phyloP scores from a whole-genome alignment of 768 basidiomycete species.

The Rhodosporidiobolus odoratus region DNA sequence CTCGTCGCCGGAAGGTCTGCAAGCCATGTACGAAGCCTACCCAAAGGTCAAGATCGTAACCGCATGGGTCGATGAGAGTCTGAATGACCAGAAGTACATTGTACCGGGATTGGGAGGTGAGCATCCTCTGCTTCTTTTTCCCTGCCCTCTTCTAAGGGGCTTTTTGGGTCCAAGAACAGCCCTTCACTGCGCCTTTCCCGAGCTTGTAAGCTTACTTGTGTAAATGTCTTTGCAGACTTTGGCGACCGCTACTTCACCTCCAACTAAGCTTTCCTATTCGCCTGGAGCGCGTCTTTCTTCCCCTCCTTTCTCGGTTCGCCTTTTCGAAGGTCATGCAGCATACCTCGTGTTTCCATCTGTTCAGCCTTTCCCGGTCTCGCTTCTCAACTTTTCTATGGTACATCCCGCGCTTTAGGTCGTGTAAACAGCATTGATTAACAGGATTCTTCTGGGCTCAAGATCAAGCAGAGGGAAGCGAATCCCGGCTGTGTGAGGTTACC shows the following conservation, averaged over 20 bases:
- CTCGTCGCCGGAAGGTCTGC: slow-evolving; percentile 42
- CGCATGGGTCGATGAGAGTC: slow-evolving; percentile 42
- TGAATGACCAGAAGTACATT: slow-evolving; percentile 41
- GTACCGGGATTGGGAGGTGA: slow-evolving; percentile 34
- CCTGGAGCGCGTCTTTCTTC: not conserved
- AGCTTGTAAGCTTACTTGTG: too few relatives aligned
- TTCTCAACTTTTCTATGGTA: too few relatives aligned
- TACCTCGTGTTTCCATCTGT: too few relatives aligned
- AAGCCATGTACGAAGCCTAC: slow-evolving; percentile 36
- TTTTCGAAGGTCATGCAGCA: too few relatives aligned
- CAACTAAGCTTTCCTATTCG: not conserved
- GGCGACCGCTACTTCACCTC: slow-evolving; percentile 1
- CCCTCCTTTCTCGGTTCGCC: not conserved
- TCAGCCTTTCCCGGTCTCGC: too few relatives aligned
- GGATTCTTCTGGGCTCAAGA: too few relatives aligned
- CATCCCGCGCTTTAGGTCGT: too few relatives aligned
- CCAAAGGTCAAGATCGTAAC: slow-evolving; percentile 41
- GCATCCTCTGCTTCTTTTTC: not conserved
- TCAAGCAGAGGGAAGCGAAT: too few relatives aligned
- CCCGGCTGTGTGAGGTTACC: too few relatives aligned
- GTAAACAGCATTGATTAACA: too few relatives aligned
- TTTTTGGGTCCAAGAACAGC: too few relatives aligned
- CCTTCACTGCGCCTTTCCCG: too few relatives aligned
- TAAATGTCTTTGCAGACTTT: not conserved
- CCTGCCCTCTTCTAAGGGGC: not conserved